Evolutionary conservation across 78 protist species (phyloP).

Genomic region (Guillardia theta): DNA sequence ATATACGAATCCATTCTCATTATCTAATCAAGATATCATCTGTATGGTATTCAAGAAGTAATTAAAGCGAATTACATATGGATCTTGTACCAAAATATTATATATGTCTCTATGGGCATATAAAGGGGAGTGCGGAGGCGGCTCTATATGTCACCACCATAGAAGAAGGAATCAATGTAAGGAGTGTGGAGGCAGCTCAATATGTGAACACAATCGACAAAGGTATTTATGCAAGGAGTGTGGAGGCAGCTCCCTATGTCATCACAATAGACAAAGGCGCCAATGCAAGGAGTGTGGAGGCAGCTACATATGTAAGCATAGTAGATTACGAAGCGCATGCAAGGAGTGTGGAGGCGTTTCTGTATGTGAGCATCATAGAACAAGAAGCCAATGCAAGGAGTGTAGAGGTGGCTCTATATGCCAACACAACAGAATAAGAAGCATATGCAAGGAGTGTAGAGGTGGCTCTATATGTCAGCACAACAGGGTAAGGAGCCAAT

Average conservation of each 20-base stretch:
- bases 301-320: not conserved
- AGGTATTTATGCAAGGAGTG: not conserved
- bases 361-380: not conserved
- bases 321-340: not conserved
- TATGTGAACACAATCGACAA: not conserved
- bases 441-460: not conserved
- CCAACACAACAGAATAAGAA: not conserved
- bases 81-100: too few species aligned
- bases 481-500: not conserved
- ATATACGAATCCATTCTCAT: too few species aligned
- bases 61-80: too few species aligned
- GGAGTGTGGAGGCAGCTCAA: not conserved
- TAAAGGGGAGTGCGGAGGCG: not conserved
- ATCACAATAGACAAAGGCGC: not conserved
- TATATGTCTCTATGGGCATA: too few species aligned
- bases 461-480: not conserved
- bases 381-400: not conserved
- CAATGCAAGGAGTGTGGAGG: not conserved
- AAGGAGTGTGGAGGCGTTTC: not conserved
- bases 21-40: too few species aligned
- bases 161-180: not conserved
- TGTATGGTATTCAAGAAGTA: too few species aligned
- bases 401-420: not conserved
- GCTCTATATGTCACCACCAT: not conserved
- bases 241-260: not conserved